Base-by-base conservation (phyloP, 495 filamentous ascomycete species). In the Barbatosphaeria neglecta region DNA sequence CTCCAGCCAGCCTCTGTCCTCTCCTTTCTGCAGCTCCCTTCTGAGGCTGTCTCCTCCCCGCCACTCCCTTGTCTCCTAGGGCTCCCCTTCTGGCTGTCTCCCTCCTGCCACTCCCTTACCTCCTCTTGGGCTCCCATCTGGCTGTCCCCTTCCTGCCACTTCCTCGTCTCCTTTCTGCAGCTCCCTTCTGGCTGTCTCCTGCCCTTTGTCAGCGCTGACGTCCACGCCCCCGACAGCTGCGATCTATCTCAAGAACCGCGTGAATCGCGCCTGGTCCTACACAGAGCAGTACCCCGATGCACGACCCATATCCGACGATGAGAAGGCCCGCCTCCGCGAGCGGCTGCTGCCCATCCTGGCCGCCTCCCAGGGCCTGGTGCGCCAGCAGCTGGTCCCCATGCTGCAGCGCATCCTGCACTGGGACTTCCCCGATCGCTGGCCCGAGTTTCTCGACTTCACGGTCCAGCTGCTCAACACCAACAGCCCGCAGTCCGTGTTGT, bases 221-320 rank as follows among this genome's bases (percentile, higher is more conserved):
- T 50, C 59, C 24, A 60, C 54, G 45, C 45, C 33, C 51, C 35
- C 22, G 43, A 37, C 60, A 98, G 92, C 90, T 54, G 93, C 89
- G 59, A 84, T 98, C 49, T 98, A 97, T 66, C 76, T 98, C 59
- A 98, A 98, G 72, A 95, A 97, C 64, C 83, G 90, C 57, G 84
- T 95, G 60, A 87, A 80, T 60, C 82, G 89, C 57, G 88, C 85
- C 46, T 98, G 92, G 92, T 72, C 82, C 27, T 78, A 76, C 40
- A 73, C 75, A 57, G 87, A 95, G 53, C 86, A 94, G 55, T 70
- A 73, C 54, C 75, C 67, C 44, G 56, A 70, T 58, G 68, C 77
- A 66, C 59, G 78, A 70, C 56, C 79, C 40, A 92, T 98, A 62
- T 74, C 84, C 46, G 90, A 96, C 55, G 78, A 84, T 50, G 92